Conservation (phyloP, 2,329 filamentous ascomycete genomes). For the Aspergillus transmontanensis region DNA sequence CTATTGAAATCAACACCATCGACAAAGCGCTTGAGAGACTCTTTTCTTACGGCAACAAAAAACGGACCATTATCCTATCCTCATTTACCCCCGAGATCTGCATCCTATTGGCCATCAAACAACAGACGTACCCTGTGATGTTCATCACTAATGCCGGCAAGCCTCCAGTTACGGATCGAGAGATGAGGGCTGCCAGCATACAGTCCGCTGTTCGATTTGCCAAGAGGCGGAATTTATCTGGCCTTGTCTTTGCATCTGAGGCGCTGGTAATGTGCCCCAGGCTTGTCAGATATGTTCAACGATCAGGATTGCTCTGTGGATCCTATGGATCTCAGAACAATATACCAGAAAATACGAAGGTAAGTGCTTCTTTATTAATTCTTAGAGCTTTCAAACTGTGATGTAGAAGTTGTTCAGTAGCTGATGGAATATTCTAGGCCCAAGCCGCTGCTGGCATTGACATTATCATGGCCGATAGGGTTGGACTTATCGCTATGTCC, state of each 20-base stretch:
- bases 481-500: conserved; percentile 20
- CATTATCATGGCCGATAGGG: conserved; percentile 24
- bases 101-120: conserved; percentile 28
- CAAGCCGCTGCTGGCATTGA: conserved; percentile 26
- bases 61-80: conserved; percentile 35
- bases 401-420: conserved; percentile 16
- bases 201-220: conserved; percentile 44
- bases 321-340: conserved; percentile 41
- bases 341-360: conserved; percentile 12
- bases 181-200: conserved; percentile 37
- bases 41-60: conserved; percentile 21
- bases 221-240: conserved; percentile 39
- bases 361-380: not conserved
- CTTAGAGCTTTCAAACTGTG: not conserved
- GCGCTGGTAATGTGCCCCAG: conserved; percentile 40
- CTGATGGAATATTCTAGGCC: conserved; percentile 8
- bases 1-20: conserved; percentile 43
- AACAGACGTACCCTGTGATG: conserved; percentile 26
- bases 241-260: conserved; percentile 42
- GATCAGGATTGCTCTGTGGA: conserved; percentile 35
- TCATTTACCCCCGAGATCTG: conserved; percentile 33
- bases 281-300: conserved; percentile 38
- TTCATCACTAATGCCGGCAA: conserved; percentile 34
- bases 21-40: conserved; percentile 39
- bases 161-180: conserved; percentile 25